A percentile compares a stretch with the other conserved stretches of the same genome.
Conservation (phyloP, 2,329 filamentous ascomycete genomes). For the Colletotrichum spaethianum region DNA sequence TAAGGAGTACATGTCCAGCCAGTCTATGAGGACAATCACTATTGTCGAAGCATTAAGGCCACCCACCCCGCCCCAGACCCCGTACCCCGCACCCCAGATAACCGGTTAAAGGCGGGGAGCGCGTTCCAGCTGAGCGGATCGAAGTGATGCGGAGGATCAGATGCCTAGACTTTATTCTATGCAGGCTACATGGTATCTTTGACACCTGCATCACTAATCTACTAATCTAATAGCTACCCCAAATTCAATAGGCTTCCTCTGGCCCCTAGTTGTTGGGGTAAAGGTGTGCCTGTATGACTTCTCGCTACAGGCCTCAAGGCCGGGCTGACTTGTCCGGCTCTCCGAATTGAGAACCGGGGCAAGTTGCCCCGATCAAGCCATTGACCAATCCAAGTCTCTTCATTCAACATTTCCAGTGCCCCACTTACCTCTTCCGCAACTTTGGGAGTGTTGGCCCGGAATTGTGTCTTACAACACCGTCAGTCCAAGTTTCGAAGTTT, state of each 20-base stretch:
- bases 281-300: not conserved
- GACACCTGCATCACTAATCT: not conserved
- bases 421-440: constrained; percentile 1
- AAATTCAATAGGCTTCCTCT: not conserved
- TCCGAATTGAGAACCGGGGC: not conserved
- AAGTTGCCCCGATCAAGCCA: not conserved
- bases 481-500: not conserved
- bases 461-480: constrained; percentile 2
- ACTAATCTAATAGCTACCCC: not conserved
- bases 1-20: not conserved
- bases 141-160: constrained; percentile 2
- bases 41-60: not conserved
- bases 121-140: constrained; percentile 12
- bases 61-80: not conserved
- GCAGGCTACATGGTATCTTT: not conserved
- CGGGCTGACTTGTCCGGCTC: not conserved
- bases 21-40: no score
- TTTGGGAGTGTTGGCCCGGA: not conserved
- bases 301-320: not conserved
- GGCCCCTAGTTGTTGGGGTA: constrained; percentile 15
- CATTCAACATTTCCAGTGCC: not conserved
- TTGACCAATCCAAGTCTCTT: not conserved
- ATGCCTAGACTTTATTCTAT: not conserved
- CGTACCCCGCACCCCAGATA: constrained; percentile 9
- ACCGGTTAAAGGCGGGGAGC: not conserved